Evolutionary conservation across 192 early-diverging fungal species (phyloP).

Genomic region (Diversispora eburnea): DNA sequence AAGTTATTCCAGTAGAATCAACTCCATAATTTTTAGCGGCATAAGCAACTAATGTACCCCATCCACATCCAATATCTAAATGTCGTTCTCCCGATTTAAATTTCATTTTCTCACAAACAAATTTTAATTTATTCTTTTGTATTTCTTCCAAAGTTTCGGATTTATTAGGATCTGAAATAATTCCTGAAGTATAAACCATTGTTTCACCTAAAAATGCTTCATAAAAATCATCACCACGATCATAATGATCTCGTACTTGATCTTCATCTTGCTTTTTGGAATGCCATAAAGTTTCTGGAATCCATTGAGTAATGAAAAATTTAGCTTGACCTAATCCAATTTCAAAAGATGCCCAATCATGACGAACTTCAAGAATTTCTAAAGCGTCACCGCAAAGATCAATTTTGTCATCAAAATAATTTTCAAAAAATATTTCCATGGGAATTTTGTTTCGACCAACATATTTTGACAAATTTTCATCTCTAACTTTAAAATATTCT

Average conservation of each 20-base stretch:
- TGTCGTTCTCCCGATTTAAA: conserved; percentile 84
- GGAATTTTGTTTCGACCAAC: conserved; percentile 82
- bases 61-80: conserved; percentile 98
- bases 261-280: conserved; percentile 96
- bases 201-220: conserved; percentile 86
- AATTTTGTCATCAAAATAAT: conserved; percentile 94
- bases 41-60: conserved; percentile 90
- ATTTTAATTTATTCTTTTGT: conserved; percentile 93
- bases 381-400: conserved; percentile 87
- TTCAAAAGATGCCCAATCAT: conserved; percentile 92
- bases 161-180: conserved; percentile 70
- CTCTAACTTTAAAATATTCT: conserved; percentile 87
- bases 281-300: conserved; percentile 97
- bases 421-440: conserved; percentile 96
- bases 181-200: conserved; percentile 97
- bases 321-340: conserved; percentile 80
- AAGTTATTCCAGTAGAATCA: conserved; percentile 90
- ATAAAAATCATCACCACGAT: conserved; percentile 98
- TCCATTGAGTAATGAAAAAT: conserved; percentile 95
- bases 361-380: conserved; percentile 82
- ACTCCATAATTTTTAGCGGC: conserved; percentile 87
- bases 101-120: conserved; percentile 81
- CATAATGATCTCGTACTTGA: conserved; percentile 97
- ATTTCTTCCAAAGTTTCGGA: conserved; percentile 89
- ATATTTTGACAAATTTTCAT: conserved; percentile 72